phyloP scores from a whole-genome alignment of 139 green algal genomes.

The Chlorella sp. region DNA sequence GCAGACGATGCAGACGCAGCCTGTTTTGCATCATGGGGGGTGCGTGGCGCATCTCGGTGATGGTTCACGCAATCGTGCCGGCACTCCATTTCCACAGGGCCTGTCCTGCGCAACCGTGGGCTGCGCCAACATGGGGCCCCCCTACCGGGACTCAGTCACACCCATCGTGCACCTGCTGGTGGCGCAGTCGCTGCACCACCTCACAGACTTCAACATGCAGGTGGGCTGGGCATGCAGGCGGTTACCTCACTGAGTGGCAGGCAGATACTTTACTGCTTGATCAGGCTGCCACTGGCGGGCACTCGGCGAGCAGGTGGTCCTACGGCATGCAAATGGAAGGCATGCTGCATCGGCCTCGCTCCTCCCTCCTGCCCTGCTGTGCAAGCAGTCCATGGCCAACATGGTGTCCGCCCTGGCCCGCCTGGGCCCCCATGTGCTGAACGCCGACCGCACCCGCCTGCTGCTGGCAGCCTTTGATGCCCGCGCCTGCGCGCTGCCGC shows the following conservation, averaged over 20 bases:
- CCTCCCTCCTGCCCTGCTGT: neutral
- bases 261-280: no score
- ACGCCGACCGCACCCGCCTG: neutral
- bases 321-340: no score
- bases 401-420: neutral
- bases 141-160: neutral
- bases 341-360: neutral
- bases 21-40: neutral
- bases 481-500: neutral
- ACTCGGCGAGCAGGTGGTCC: no score
- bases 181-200: neutral
- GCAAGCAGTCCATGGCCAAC: constrained; percentile 29
- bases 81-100: constrained; percentile 1
- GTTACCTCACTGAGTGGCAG: no score
- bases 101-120: neutral
- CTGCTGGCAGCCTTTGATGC: constrained; percentile 24
- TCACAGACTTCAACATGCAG: constrained; percentile 1
- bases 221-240: neutral
- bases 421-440: neutral
- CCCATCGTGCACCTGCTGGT: constrained; percentile 12
- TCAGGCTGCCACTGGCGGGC: neutral
- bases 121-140: constrained; percentile 18
- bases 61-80: neutral
- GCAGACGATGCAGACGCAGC: neutral
- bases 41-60: neutral